phyloP scores from a whole-genome alignment of 75 land plant species.

The Adiantum capillusveneris region DNA sequence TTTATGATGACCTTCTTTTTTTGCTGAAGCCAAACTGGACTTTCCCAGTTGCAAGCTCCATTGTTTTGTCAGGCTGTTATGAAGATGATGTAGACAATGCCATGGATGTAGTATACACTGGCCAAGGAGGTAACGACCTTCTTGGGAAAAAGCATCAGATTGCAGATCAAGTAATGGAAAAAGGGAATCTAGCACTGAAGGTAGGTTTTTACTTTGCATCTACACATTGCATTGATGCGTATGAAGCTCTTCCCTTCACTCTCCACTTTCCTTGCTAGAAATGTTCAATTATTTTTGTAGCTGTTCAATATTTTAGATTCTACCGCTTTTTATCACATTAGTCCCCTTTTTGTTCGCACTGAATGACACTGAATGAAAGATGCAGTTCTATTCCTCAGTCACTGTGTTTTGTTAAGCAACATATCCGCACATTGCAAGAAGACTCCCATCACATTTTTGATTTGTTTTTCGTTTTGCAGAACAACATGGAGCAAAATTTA shows the following conservation, averaged over 20 bases:
- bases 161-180: slow-evolving; percentile 20
- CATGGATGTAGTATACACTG: slow-evolving; percentile 32
- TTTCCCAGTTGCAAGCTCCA: slow-evolving; percentile 42
- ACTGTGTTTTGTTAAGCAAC: too few species aligned
- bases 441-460: neutral
- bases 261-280: too few species aligned
- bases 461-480: slow-evolving; percentile 41
- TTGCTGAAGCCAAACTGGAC: neutral
- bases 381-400: too few species aligned
- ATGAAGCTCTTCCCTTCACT: too few species aligned
- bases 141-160: slow-evolving; percentile 19
- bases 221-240: too few species aligned
- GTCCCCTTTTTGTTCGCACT: too few species aligned
- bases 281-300: too few species aligned
- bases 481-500: slow-evolving; percentile 37
- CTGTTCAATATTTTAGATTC: too few species aligned
- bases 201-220: slow-evolving; percentile 12
- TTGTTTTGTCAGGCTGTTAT: slow-evolving; percentile 34
- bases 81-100: slow-evolving; percentile 38
- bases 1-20: too few species aligned
- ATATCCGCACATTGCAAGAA: too few species aligned
- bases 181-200: slow-evolving; percentile 33
- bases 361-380: too few species aligned
- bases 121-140: slow-evolving; percentile 37
- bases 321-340: too few species aligned